Percentiles rank a stretch among this genome's conserved stretches.
phyloP scores from a whole-genome alignment of 495 filamentous ascomycete species.

The Penicillium arizonense region DNA sequence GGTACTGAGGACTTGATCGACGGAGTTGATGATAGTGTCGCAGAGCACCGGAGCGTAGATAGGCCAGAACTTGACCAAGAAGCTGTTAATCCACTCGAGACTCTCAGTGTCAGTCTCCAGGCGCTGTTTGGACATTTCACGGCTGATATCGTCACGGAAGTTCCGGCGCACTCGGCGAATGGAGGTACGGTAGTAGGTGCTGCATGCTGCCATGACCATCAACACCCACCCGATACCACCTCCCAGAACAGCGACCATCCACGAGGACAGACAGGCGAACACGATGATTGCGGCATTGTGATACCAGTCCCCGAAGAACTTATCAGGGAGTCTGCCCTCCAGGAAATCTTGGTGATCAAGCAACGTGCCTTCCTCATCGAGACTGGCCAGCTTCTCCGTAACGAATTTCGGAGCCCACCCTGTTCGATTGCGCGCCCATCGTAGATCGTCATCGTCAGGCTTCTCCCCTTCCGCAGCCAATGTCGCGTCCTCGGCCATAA shows the following conservation, averaged over 20 bases:
- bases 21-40: conserved; percentile 84
- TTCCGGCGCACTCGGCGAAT: conserved; percentile 91
- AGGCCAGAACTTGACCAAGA: conserved; percentile 98
- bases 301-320: conserved; percentile 97
- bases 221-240: conserved; percentile 93
- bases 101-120: conserved; percentile 92
- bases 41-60: conserved; percentile 95
- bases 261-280: conserved; percentile 88
- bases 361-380: conserved; percentile 60
- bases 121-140: conserved; percentile 87
- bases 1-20: conserved; percentile 92
- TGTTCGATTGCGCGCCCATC: conserved; percentile 66
- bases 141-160: conserved; percentile 88
- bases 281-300: conserved; percentile 90
- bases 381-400: conserved; percentile 44
- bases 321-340: conserved; percentile 82
- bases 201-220: conserved; percentile 85
- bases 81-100: conserved; percentile 99
- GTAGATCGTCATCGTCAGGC: conserved; percentile 54
- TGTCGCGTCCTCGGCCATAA: conserved; percentile 43
- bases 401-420: conserved; percentile 92
- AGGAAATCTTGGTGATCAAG: conserved; percentile 85
- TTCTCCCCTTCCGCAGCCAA: conserved; percentile 46
- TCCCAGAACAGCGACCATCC: conserved; percentile 83
- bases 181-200: conserved; percentile 96